Conservation (phyloP, 179 eudicot genomes). For the Drosera spatulata region DNA sequence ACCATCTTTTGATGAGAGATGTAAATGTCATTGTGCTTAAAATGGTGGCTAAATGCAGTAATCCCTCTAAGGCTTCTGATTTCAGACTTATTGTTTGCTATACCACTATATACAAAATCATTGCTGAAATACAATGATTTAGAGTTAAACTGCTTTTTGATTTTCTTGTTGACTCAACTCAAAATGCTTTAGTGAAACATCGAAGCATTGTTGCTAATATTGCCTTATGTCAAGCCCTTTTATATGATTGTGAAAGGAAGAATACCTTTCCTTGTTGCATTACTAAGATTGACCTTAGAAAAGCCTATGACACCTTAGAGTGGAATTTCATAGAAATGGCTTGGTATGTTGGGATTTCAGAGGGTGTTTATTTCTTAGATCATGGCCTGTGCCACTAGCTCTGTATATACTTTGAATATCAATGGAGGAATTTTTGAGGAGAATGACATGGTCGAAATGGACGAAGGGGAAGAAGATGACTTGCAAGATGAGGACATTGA, state of each 20-base stretch:
- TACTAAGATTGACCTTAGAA: not conserved
- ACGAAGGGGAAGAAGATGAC: too few relatives aligned
- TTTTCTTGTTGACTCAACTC: not conserved
- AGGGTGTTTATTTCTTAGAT: not conserved
- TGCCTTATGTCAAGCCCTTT: not conserved
- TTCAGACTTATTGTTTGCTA: not conserved
- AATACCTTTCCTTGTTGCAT: not conserved
- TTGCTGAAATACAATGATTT: not conserved
- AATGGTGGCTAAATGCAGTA: not conserved
- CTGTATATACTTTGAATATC: not conserved
- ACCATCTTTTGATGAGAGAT: not conserved
- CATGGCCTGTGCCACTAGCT: not conserved
- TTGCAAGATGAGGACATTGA: too few relatives aligned
- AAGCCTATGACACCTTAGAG: not conserved
- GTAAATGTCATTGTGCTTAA: not conserved
- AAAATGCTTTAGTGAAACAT: not conserved
- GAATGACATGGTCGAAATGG: too few relatives aligned
- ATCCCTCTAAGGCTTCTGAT: not conserved
- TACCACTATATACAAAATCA: not conserved
- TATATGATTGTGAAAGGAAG: not conserved
- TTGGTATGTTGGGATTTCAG: not conserved
- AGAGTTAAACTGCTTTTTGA: not conserved
- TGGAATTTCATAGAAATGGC: not conserved
- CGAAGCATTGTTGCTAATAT: not conserved
- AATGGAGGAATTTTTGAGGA: conserved; percentile 1